Evolutionary conservation across 306 rosid species (phyloP).

Genomic region (Lablab purpureus): DNA sequence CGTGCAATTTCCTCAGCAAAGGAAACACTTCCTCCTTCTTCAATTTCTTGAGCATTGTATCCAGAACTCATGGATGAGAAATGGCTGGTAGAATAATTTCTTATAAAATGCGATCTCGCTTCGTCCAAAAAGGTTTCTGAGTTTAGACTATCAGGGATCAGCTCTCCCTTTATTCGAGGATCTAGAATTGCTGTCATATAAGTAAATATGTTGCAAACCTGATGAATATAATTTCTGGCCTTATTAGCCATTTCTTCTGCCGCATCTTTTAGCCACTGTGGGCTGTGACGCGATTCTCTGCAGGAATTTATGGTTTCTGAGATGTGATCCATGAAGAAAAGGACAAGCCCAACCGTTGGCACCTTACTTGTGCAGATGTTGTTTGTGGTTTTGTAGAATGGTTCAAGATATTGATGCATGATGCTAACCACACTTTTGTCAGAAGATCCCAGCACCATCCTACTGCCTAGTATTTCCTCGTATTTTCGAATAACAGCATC

Average conservation of each 20-base stretch:
- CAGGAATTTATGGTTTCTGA: conserved; percentile 80
- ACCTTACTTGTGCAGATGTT: conserved; percentile 89
- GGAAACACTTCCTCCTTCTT: conserved; percentile 83
- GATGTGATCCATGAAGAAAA: conserved; percentile 98
- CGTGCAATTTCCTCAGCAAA: conserved; percentile 98
- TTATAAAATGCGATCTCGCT: conserved; percentile 84
- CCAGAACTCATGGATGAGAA: conserved; percentile 75
- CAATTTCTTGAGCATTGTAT: conserved; percentile 69
- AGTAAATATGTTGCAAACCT: conserved; percentile 85
- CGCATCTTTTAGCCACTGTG: conserved; percentile 85
- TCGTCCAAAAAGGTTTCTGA: conserved; percentile 74
- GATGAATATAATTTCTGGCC: conserved; percentile 72
- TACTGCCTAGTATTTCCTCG: conserved; percentile 71
- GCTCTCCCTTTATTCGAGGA: conserved; percentile 93
- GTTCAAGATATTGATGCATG: conserved; percentile 87
- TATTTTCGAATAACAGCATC: conserved; percentile 82
- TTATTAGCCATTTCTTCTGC: conserved; percentile 94
- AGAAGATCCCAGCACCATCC: conserved; percentile 69
- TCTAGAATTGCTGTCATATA: conserved; percentile 94
- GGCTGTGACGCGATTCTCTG: conserved; percentile 82
- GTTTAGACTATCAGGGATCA: conserved; percentile 86
- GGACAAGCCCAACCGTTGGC: conserved; percentile 85
- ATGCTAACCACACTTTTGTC: conserved; percentile 77
- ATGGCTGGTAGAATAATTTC: conserved; percentile 74
- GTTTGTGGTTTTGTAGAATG: conserved; percentile 93